Conservation (phyloP, 495 filamentous ascomycete genomes). For the Geoglossum glabrum region DNA sequence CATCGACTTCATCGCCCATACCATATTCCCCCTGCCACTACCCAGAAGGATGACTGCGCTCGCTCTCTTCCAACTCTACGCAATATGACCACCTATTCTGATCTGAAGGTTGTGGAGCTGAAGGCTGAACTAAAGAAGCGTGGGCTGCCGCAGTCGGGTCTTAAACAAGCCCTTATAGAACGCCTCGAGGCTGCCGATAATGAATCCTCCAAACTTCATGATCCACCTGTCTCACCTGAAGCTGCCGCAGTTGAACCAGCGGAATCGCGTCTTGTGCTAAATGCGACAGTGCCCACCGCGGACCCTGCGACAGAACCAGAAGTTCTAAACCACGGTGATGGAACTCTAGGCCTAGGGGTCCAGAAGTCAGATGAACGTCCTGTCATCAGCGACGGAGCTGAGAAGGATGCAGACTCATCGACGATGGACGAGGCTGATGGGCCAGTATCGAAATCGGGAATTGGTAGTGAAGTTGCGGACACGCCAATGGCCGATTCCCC, state of each 20-base stretch:
- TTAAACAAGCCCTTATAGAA: slow-evolving; percentile 36
- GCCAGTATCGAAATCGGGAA: neutral
- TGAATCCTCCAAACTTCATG: slow-evolving; percentile 5
- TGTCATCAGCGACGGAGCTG: neutral
- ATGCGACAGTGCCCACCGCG: neutral
- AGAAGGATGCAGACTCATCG: neutral
- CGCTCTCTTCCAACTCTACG: neutral
- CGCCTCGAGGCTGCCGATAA: slow-evolving; percentile 24
- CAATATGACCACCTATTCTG: slow-evolving; percentile 32
- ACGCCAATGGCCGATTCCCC: neutral
- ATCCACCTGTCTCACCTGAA: neutral
- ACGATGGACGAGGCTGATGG: neutral
- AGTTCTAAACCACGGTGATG: neutral
- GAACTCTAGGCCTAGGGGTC: neutral
- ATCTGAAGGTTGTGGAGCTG: slow-evolving; percentile 38
- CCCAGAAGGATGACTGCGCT: neutral
- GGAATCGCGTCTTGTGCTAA: neutral
- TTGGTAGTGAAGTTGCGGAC: neutral
- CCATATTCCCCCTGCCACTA: neutral
- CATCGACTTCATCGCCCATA: neutral
- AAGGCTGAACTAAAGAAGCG: slow-evolving; percentile 36
- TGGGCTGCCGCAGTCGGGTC: slow-evolving; percentile 30
- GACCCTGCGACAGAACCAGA: neutral
- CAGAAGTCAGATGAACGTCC: neutral
- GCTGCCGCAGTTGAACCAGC: neutral